Percentiles rank a stretch among this genome's conserved stretches.
Conservation (phyloP, 2,329 filamentous ascomycete genomes). For the Colletotrichum coccodes region DNA sequence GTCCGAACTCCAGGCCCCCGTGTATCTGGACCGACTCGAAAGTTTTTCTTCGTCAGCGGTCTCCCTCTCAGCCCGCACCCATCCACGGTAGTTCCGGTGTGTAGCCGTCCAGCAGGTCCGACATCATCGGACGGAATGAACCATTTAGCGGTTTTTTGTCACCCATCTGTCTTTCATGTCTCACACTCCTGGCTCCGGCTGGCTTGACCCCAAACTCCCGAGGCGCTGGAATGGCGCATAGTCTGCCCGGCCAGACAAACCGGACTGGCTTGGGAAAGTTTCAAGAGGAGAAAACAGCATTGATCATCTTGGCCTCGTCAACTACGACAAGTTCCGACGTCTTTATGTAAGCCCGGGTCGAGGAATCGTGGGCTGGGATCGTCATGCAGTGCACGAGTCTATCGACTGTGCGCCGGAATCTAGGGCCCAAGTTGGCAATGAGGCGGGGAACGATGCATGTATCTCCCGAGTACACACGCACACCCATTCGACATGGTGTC, state of each 20-base stretch:
- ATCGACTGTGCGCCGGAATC: constrained; percentile 13
- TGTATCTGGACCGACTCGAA: constrained; percentile 11
- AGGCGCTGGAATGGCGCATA: background rate
- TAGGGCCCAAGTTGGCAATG: constrained; percentile 15
- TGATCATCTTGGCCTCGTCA: background rate
- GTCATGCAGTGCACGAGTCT: constrained; percentile 18
- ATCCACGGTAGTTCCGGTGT: constrained; percentile 10
- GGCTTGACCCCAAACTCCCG: background rate
- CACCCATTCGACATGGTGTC: constrained; percentile 12
- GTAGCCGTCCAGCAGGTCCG: constrained; percentile 10
- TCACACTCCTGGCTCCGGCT: constrained; percentile 9
- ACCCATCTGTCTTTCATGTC: constrained; percentile 20
- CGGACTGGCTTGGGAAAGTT: background rate
- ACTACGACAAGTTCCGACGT: background rate
- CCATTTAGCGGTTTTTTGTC: constrained; percentile 6
- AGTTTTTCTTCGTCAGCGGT: constrained; percentile 13
- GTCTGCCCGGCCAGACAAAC: background rate
- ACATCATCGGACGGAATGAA: constrained; percentile 23
- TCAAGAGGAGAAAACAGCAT: background rate
- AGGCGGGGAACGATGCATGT: constrained; percentile 18
- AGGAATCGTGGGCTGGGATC: constrained; percentile 4
- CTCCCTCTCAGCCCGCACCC: background rate
- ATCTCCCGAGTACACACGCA: constrained; percentile 14
- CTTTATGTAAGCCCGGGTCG: background rate
- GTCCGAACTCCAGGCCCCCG: constrained; percentile 22